These are phyloP conservation scores for Aphanomyces cochlioides DNA, from an alignment of 352 stramenopile species.

Conservation along the genomic window DNA sequence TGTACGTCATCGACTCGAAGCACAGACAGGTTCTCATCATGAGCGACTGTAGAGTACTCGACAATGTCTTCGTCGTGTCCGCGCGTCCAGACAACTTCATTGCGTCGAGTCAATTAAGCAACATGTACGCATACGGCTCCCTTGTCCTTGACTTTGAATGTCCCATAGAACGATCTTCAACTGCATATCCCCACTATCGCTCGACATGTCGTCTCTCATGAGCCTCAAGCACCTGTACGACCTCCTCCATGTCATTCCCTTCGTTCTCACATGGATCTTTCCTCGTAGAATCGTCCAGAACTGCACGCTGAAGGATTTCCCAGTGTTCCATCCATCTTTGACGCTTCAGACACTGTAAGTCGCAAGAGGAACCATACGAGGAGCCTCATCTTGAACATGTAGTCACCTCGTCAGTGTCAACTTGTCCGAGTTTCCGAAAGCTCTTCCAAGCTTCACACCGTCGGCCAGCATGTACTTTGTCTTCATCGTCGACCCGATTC, in stretches of 20 bases:
- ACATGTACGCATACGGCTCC: conserved; percentile 16
- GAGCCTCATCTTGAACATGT: neutral
- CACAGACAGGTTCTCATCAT: neutral
- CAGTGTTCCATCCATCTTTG: neutral
- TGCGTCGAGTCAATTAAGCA: neutral
- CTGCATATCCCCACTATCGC: neutral
- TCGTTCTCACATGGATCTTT: neutral
- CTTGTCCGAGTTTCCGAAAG: neutral
- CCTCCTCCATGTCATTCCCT: neutral
- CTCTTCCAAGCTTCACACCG: neutral
- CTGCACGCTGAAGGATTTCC: neutral
- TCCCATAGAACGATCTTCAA: neutral
- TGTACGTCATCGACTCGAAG: conserved; percentile 7
- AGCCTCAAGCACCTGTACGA: neutral
- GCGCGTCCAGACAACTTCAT: neutral
- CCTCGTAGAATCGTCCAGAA: neutral
- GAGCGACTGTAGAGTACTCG: neutral
- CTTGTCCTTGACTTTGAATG: neutral
- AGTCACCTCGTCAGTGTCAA: neutral
- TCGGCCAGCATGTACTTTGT: neutral
- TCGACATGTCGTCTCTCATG: neutral
- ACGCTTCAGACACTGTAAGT: neutral
- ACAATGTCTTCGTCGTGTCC: neutral
- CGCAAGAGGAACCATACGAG: neutral
- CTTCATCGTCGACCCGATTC: neutral